A percentile compares a stretch with the other conserved stretches of the same genome.
phyloP scores from a whole-genome alignment of 1,139 yeast genomes.

The Kurtzmaniella quercitrusa region DNA sequence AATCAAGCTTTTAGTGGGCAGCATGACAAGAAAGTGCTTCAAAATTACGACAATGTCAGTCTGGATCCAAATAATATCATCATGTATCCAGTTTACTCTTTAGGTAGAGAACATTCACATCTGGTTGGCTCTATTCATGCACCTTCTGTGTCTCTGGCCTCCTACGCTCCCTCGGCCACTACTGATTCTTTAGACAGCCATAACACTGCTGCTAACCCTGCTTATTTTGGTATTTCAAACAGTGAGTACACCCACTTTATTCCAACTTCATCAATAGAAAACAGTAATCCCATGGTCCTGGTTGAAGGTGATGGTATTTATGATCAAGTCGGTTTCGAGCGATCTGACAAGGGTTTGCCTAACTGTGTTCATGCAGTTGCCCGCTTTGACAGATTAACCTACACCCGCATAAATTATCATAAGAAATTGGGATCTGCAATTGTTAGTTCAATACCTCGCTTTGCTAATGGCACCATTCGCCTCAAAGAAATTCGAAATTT shows the following conservation, averaged over 20 bases:
- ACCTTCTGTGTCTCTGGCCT: conserved; percentile 8
- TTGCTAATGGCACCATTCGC: conserved; percentile 26
- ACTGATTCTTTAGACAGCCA: conserved; percentile 1
- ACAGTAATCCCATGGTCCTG: background rate
- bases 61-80: conserved; percentile 22
- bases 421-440: conserved; percentile 12
- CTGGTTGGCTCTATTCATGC: conserved; percentile 2
- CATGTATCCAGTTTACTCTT: conserved; percentile 37
- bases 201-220: background rate
- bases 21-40: conserved; percentile 9
- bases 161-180: conserved; percentile 8
- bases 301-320: background rate
- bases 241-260: background rate
- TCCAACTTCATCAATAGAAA: background rate
- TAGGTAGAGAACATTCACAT: conserved; percentile 12
- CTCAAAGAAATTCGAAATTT: conserved; percentile 28
- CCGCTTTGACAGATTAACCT: conserved; percentile 13
- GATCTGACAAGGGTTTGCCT: conserved; percentile 14
- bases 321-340: background rate
- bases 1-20: background rate
- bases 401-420: conserved; percentile 16
- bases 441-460: conserved; percentile 16
- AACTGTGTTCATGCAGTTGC: conserved; percentile 13
- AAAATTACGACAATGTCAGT: conserved; percentile 27
- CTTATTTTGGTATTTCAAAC: background rate